Evolutionary conservation across 192 early-diverging fungal genomes (phyloP), one percentile per base, ranked within the genome.

Genomic region (Podila horticola): DNA sequence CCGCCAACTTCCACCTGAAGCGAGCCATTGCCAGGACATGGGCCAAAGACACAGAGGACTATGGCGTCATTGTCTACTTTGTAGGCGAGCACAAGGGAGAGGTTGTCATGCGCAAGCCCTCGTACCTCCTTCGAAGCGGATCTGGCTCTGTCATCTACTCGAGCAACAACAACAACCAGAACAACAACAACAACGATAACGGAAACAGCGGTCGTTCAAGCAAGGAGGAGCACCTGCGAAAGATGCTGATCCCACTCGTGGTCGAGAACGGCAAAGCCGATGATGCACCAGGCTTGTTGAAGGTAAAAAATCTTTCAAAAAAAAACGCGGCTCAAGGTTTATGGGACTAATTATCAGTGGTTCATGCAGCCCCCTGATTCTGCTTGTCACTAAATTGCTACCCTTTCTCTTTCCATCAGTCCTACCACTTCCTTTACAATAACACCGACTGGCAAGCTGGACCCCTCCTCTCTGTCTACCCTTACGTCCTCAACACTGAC

Each of bases 61-160:
- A 65, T 52, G 77, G 77, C 0, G 77, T 71, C 48, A 64, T 45
- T 24, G 71, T 81, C 55, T 81, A 69, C 41, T 81, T 81, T 69
- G 77, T 81, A 5, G 77, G 77, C 3, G 77, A 73, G 45, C 77
- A 81, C 34, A 71, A 81, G 19, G 77, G 77, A 8, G 77, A 81
- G 49, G 72, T 69, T 1, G 71, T 81, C 7, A 81, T 81, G 77
- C 51, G 77, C 7, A 31, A 66, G 8, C 66, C 77, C 15, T 62
- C 72, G 57, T 73, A 71, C 20, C 67, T 69, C 59, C 50, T 33
- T 49, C 7, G 36, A 52, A 13, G 58, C 72, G 22, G 66, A 67
- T 7, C 58, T 10, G 5, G 66, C 2, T 13, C 59, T 19, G 26
- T 59, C 24, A n/a, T 15, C 30, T 24, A 61, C 50, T 50, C 66